Base-by-base conservation (phyloP, 73 alveolate species). In the Paramecium bursaria region DNA sequence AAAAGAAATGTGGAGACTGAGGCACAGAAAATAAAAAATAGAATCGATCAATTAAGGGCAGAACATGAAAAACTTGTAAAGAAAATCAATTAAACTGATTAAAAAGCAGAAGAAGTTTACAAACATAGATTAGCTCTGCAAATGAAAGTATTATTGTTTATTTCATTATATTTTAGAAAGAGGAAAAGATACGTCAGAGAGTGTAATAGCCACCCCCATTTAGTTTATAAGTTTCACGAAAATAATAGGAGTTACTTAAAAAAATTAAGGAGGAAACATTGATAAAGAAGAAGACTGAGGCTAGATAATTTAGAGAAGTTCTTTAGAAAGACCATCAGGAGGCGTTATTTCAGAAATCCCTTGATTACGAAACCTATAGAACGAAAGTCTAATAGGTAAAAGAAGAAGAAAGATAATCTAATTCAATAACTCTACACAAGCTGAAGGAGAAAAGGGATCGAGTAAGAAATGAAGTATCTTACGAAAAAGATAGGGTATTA, bases 171-270 rank as follows among this genome's bases (percentile, higher is more conserved):
- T 10, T 39, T 9, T 57, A 57, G 76, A 57, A 57, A 57, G 82
- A 67, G 27, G 35, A 31, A 15, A 67, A 67, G 23, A 13, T 67
- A 19, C 33, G 44, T 11, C 23, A 67, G 50, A 67, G 44, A 42
- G 19, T 39, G 44, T 53, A 42, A 42, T 67, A 67, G 21, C 82
- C 82, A 39, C 82, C 48, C 33, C 82, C 82, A 17, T 67, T 67
- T 11, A 39, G 60, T 19, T 27, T 67, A 47, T 42, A 42, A 1
- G n/a, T 67, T 7, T 67, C 82, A 30, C 82, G 35, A 15, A 35
- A n/a, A 17, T 26, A 67, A 67, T 39, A 47, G 35, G 19, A 67
- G 44, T 5, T 42, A 9, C 60, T 67, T 15, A 42, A 67, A 17
- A 67, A 67, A 14, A 67, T 67, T 2, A 67, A 67, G 23, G 82